Evolutionary conservation across 2,329 filamentous ascomycete genomes (phyloP), one percentile per base, ranked within the genome.

Genomic region (Xylaria sp.): DNA sequence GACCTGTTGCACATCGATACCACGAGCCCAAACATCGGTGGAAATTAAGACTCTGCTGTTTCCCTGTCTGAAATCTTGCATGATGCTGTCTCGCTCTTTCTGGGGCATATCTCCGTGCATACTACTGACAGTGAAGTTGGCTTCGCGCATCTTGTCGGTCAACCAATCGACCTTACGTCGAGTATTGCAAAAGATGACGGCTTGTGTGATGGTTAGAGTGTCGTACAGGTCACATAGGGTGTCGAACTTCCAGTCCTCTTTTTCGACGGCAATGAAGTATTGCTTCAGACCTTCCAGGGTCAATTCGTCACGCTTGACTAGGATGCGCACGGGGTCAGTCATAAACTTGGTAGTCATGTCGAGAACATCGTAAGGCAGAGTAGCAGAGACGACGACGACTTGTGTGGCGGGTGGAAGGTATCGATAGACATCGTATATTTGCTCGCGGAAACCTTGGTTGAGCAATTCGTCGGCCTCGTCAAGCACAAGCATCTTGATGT

Each of bases 301-400:
- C 85, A 99, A 84, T 80, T 99, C 96, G 81, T 98, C 96, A 90
- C 94, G 94, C 89, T 98, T 97, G 79, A 98, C 95, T 29, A 98
- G 87, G 77, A 98, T 97, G 72, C 95, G 92, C 51, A 97, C 95
- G 0, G 95, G 95, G 76, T 98, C 95, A 29, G 93, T 97, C 96
- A 99, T 99, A 87, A 99, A 99, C 81, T 98, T 98, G 73, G 95
- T 98, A 36, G 96, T 99, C 92, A 99, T 97, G 81, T 98, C 95
- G 60, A 99, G 88, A 22, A 99, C 96, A 77, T 99, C 96, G 85
- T 98, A 96, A 51, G 96, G 96, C 38, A 99, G 90, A 3, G 96
- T 99, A 71, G 96, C 96, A 61, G 93, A 97, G 73, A 99, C 93
- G 31, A 99, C 93, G 2, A 98, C 96, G n/a, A 98, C 96, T 81